Percentiles rank a stretch among this genome's conserved stretches.
Conservation (phyloP, 257 asterid genomes). For the Lavandula angustifolia region DNA sequence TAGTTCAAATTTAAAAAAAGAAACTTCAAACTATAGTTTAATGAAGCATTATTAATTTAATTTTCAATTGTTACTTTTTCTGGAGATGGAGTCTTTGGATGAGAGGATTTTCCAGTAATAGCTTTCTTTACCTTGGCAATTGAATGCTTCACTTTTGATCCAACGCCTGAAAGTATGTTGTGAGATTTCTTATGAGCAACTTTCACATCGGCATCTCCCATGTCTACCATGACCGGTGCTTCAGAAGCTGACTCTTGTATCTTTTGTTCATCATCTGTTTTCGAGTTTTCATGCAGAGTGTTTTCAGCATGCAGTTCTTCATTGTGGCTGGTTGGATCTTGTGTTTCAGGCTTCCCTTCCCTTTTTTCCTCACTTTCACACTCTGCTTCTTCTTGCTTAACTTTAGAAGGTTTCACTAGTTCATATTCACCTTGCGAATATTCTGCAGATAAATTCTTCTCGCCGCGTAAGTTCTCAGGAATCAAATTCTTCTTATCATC, state of each 20-base stretch:
- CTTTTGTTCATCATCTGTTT: slow-evolving; percentile 39
- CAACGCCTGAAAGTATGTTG: slow-evolving; percentile 76
- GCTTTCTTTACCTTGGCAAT: slow-evolving; percentile 88
- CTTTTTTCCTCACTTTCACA: slow-evolving; percentile 26
- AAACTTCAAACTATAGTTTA: slow-evolving; percentile 24
- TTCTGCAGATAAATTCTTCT: slow-evolving; percentile 33
- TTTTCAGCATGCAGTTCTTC: slow-evolving; percentile 39
- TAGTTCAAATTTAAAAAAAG: slow-evolving; percentile 9
- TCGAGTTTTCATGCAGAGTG: slow-evolving; percentile 37
- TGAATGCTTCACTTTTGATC: slow-evolving; percentile 89
- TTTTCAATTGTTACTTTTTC: slow-evolving; percentile 32
- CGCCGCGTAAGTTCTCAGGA: slow-evolving; percentile 25
- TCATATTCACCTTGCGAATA: slow-evolving; percentile 31
- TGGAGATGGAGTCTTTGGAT: slow-evolving; percentile 59
- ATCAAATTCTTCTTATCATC: slow-evolving; percentile 20
- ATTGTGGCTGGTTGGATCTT: slow-evolving; percentile 24
- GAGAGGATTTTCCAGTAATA: slow-evolving; percentile 71
- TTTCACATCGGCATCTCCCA: slow-evolving; percentile 55
- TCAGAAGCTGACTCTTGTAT: slow-evolving; percentile 44
- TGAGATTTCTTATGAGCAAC: slow-evolving; percentile 70
- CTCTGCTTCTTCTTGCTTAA: slow-evolving; percentile 29
- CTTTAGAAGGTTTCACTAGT: slow-evolving; percentile 22
- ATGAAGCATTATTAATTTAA: background rate
- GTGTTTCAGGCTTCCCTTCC: slow-evolving; percentile 29
- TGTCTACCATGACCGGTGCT: slow-evolving; percentile 60